Conservation (phyloP, 2,329 filamentous ascomycete species). For the Colletotrichum somersetense region DNA sequence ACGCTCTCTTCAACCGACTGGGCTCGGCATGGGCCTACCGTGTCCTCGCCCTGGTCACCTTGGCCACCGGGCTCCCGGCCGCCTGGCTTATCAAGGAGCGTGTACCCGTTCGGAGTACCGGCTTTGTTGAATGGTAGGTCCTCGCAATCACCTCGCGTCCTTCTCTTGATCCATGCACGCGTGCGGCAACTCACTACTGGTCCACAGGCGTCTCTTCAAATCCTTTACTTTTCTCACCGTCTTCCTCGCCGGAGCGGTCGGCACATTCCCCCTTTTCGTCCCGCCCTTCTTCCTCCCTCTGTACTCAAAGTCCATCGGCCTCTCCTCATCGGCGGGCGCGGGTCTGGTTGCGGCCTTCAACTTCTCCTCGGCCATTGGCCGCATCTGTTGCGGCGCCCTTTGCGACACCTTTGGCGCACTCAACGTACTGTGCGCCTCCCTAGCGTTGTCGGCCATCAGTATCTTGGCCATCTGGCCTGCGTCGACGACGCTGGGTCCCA, state of each 20-base stretch:
- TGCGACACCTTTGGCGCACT: slow-evolving; percentile 68
- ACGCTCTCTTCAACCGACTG: slow-evolving; percentile 60
- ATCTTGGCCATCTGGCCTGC: slow-evolving; percentile 74
- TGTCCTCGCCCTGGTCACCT: slow-evolving; percentile 63
- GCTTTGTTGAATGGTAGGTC: slow-evolving; percentile 63
- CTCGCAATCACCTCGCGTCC: neutral
- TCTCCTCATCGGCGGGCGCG: slow-evolving; percentile 66
- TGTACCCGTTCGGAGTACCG: slow-evolving; percentile 51
- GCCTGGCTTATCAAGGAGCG: slow-evolving; percentile 66
- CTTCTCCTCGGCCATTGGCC: slow-evolving; percentile 69
- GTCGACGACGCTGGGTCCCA: slow-evolving; percentile 64
- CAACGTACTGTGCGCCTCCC: slow-evolving; percentile 65
- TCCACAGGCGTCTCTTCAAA: slow-evolving; percentile 62
- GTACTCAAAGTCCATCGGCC: slow-evolving; percentile 66
- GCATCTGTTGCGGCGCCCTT: slow-evolving; percentile 65
- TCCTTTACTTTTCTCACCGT: slow-evolving; percentile 64
- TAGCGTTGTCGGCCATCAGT: slow-evolving; percentile 66
- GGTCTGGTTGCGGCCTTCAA: slow-evolving; percentile 72
- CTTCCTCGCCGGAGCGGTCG: slow-evolving; percentile 67
- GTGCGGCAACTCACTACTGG: slow-evolving; percentile 32
- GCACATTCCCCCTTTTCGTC: slow-evolving; percentile 71
- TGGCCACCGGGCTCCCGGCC: slow-evolving; percentile 67
- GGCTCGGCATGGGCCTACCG: slow-evolving; percentile 66
- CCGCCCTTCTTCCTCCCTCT: slow-evolving; percentile 73
- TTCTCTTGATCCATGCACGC: neutral